Evolutionary conservation across 2,329 filamentous ascomycete genomes (phyloP), one percentile per base, ranked within the genome.

Genomic region (Trichophyton rubrum): DNA sequence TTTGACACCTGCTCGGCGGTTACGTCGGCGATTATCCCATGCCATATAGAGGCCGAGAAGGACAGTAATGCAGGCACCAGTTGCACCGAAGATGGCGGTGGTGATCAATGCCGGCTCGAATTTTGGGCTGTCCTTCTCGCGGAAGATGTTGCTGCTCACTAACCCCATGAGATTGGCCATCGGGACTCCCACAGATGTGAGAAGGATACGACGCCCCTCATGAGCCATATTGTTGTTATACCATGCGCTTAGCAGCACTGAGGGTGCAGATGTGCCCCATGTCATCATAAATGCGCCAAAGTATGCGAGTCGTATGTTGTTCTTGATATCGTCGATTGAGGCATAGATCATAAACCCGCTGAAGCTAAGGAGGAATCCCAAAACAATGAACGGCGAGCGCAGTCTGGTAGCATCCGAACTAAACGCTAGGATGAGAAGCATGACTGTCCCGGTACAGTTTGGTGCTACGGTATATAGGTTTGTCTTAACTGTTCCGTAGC

Each of bases 201-300:
- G 76, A 0, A 85, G 78, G 4, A 89, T 79, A 55, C 88, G 84
- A 41, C 84, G 82, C 61, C 85, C 85, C 72, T 91, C 88, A 67
- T 91, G 82, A 0, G 87, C 87, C 60, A 90, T 82, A 69, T 92
- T 92, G 77, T 91, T 91, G 74, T 89, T 91, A 74, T 90, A 90
- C 85, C 85, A 86, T 61, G 83, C 77, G 65, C 84, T 75, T 3
- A 88, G 76, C 11, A 91, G 77, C 7, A 90, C 87, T 0, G 83
- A 87, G 0, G 88, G 87, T 0, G 87, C 87, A 0, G 84, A 85
- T 0, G 86, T 89, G 15, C 88, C 88, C 84, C 86, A 90, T 9
- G 84, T 87, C 86, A 90, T 89, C 85, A 90, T 87, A 71, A 90
- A 91, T 60, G 81, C 85, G 3, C 87, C 86, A 64, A 85, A 90